Evolutionary conservation across 78 protist species (phyloP).

Genomic region (Paratrimastix pyriformis): DNA sequence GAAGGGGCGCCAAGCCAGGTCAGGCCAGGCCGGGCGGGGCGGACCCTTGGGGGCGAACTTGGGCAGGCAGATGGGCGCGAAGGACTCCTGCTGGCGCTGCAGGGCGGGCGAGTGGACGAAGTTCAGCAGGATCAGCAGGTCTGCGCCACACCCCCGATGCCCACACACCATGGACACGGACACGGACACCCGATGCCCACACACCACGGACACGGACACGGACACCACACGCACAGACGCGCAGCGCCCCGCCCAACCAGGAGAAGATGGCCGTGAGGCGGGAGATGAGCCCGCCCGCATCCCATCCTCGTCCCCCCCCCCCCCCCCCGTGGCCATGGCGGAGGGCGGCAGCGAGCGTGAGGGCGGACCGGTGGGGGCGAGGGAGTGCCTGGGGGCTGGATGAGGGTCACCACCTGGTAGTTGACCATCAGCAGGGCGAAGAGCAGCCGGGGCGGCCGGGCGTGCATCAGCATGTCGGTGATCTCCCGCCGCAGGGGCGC

Average conservation of each 20-base stretch:
- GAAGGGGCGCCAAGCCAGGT: no score
- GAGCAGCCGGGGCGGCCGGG: no score
- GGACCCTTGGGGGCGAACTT: conserved; percentile 5
- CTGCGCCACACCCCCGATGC: background rate
- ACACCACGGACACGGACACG: background rate
- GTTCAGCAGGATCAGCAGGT: conserved; percentile 10
- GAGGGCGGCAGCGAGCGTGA: no score
- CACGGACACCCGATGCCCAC: background rate
- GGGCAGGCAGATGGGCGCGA: conserved; percentile 11
- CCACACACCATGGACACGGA: background rate
- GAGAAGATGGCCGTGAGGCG: background rate
- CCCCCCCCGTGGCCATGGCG: background rate
- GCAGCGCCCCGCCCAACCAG: background rate
- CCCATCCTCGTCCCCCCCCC: background rate
- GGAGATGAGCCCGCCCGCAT: background rate
- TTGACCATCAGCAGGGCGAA: no score
- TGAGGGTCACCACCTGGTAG: no score
- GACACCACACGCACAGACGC: background rate
- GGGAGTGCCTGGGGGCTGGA: no score
- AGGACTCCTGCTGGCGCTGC: background rate
- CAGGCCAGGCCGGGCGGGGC: no score
- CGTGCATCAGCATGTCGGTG: no score
- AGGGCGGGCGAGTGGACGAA: background rate
- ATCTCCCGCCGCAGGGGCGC: no score
- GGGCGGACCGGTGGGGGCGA: no score